phyloP scores from a whole-genome alignment of 805 yeast genomes.

The Ogataea trehalophila region DNA sequence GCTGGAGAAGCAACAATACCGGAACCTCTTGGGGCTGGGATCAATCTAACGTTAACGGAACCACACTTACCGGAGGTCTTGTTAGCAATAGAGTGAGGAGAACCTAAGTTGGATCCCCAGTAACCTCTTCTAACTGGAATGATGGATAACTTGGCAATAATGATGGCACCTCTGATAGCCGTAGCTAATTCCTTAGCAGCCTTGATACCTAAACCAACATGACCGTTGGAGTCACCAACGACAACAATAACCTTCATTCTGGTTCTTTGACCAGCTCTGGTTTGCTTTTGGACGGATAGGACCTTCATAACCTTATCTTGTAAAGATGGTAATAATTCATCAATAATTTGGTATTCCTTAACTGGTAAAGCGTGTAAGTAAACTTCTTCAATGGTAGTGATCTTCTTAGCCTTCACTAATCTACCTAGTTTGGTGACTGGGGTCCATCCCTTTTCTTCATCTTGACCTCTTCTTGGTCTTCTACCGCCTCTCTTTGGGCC shows the following conservation, averaged over 20 bases:
- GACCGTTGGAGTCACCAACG: slow-evolving; percentile 99
- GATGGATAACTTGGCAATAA: slow-evolving; percentile 97
- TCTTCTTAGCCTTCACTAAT: slow-evolving; percentile 98
- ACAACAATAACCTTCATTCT: slow-evolving; percentile 99
- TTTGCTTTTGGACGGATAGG: slow-evolving; percentile 99
- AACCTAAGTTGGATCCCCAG: slow-evolving; percentile 99
- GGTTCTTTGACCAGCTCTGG: slow-evolving; percentile 99
- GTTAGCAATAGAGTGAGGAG: slow-evolving; percentile 97
- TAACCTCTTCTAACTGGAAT: slow-evolving; percentile 99
- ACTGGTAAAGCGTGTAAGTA: slow-evolving; percentile 99
- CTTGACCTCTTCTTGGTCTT: slow-evolving; percentile 67
- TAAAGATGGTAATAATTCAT: slow-evolving; percentile 90
- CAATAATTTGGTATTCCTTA: slow-evolving; percentile 99
- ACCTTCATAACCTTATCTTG: slow-evolving; percentile 99
- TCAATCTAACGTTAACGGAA: slow-evolving; percentile 96
- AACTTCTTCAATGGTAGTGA: slow-evolving; percentile 94
- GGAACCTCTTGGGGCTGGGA: slow-evolving; percentile 99
- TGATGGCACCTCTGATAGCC: slow-evolving; percentile 99
- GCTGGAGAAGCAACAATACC: slow-evolving; percentile 99
- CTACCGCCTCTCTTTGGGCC: slow-evolving; percentile 57
- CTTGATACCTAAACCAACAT: slow-evolving; percentile 99
- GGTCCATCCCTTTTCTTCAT: slow-evolving; percentile 98
- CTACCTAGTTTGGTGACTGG: slow-evolving; percentile 99
- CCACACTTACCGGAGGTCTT: slow-evolving; percentile 99
- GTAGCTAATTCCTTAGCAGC: slow-evolving; percentile 99